Conservation (phyloP, 495 filamentous ascomycete species). For the Aspergillus egyptiacus region DNA sequence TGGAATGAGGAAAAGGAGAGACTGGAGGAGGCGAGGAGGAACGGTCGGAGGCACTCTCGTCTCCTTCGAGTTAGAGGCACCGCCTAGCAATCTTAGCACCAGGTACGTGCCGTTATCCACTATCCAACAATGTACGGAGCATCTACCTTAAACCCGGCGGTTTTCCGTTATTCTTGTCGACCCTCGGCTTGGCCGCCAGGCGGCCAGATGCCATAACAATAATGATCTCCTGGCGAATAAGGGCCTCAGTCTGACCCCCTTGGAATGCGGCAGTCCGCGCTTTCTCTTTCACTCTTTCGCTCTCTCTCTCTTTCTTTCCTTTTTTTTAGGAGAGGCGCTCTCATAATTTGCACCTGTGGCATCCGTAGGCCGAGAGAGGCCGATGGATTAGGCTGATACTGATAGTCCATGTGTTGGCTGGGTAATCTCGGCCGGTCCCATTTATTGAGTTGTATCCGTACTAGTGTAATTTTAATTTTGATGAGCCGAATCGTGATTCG, state of each 20-base stretch:
- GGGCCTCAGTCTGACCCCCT: no score
- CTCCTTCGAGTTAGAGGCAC: not conserved
- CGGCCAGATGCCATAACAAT: no score
- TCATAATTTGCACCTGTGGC: not conserved
- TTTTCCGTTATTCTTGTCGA: no score
- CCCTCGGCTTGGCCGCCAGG: no score
- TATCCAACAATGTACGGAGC: not conserved
- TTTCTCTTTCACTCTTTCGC: no score
- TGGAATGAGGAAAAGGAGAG: constrained; percentile 9
- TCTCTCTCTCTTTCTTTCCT: no score
- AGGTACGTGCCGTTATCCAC: not conserved
- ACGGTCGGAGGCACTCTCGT: not conserved
- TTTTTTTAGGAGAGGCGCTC: not conserved
- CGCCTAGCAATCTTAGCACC: constrained; percentile 2
- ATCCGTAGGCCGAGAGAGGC: not conserved
- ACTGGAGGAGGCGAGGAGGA: not conserved
- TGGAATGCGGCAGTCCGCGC: no score
- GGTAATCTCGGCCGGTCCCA: not conserved
- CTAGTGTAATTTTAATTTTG: no score
- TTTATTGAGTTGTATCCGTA: no score
- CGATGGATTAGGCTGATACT: not conserved
- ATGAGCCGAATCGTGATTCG: no score
- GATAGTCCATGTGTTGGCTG: not conserved
- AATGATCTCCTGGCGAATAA: no score
- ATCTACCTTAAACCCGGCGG: not conserved